Base-by-base conservation (phyloP, 805 yeast genomes). In the Priceomyces melissophilus region DNA sequence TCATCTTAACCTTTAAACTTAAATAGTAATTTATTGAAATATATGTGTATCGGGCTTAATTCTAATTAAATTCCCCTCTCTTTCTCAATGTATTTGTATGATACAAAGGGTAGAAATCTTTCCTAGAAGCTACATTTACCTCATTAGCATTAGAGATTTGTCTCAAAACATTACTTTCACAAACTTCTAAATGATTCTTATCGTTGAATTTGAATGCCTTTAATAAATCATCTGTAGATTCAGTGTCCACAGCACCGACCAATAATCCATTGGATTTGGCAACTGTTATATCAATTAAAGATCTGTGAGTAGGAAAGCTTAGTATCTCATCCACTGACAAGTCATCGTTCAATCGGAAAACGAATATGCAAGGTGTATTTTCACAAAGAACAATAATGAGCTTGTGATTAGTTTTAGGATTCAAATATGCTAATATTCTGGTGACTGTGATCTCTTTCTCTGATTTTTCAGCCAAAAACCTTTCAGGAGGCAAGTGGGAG, bases 401-500 rank as follows among this genome's bases (percentile, higher is more conserved):
- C 17, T 65, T 63, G 8, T 43, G 30, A 3, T 54, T 53, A 1
- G 54, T 37, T 30, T 27, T 1, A 4, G 45, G 40, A 15, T 37
- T 37, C 23, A 44, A 38, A 40, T 66, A 52, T 4, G 79, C 53
- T 4, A 65, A 45, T 10, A 78, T 58, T 39, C 71, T 64, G 1
- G 78, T 61, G 2, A 83, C 79, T 26, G 79, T 66, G 38, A 69
- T 70, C 58, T 84, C 90, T 39, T 66, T 67, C 9, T 65, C 49
- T 14, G 81, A 82, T 7, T 57, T 58, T 29, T 63, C 68, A 43
- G 77, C 75, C 58, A 77, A 76, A 55, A 82, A 82, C 54, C 84
- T 71, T 34, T 69, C 75, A 10, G 89, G 86, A 0, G 87, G 84
- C 39, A 73, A 58, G 56, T 86, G 91, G 15, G 61, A 60, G 6